Evolutionary conservation across 257 asterid species (phyloP).

Genomic region (Primulina huaijiensis): DNA sequence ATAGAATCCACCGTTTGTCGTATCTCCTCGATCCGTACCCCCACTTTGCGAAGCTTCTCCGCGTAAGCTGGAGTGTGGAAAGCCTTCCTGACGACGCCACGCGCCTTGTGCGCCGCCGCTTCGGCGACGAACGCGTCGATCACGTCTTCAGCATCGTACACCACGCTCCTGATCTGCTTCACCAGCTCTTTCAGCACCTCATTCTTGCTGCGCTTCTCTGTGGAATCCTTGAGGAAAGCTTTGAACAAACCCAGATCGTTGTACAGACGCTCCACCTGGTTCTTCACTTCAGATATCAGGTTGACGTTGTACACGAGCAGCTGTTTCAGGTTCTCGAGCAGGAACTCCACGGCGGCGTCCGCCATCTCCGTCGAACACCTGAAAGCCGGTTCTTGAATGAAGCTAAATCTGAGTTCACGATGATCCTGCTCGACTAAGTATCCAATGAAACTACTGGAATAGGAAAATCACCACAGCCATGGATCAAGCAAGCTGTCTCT

Average conservation of each 20-base stretch:
- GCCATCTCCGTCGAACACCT: conserved; percentile 33
- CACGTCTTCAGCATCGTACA: conserved; percentile 56
- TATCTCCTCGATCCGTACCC: conserved; percentile 28
- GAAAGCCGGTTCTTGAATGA: not conserved
- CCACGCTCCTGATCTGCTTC: conserved; percentile 43
- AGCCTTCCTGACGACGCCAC: conserved; percentile 29
- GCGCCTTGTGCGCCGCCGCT: conserved; percentile 46
- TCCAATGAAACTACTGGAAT: no score
- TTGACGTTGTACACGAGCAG: conserved; percentile 46
- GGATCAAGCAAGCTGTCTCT: no score
- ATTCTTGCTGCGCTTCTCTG: conserved; percentile 36
- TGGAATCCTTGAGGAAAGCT: conserved; percentile 45
- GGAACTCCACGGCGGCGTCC: conserved; percentile 54
- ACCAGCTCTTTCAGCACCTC: conserved; percentile 36
- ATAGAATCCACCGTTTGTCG: conserved; percentile 38
- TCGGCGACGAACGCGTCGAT: conserved; percentile 48
- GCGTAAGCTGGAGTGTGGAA: conserved; percentile 37
- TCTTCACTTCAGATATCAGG: conserved; percentile 36
- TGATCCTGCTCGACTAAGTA: no score
- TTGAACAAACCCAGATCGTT: conserved; percentile 42
- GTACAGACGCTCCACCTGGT: conserved; percentile 36
- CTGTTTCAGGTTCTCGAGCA: conserved; percentile 48
- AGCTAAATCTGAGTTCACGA: no score
- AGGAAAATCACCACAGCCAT: no score
- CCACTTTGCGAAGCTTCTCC: conserved; percentile 37